Base-by-base conservation (phyloP, 2,329 filamentous ascomycete species). In the Diaporthe longicolla region DNA sequence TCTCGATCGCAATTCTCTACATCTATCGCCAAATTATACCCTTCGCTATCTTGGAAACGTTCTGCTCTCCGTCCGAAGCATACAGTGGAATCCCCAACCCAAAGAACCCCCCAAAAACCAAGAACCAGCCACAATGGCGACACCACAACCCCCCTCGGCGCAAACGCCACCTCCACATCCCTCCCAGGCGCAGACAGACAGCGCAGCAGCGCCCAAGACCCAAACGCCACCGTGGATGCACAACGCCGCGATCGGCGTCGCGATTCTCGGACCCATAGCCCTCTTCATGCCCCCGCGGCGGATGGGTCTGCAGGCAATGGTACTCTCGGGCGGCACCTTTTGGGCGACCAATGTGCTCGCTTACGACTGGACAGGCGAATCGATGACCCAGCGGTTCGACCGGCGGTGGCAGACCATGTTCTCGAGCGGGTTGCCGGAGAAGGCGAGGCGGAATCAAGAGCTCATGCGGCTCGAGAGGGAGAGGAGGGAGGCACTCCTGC, bases 391-490 rank as follows among this genome's bases (percentile, higher is more conserved):
- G 76, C 88, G 89, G 11, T 84, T 89, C 75, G 81, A 80, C 73
- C 81, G 78, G 75, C 86, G 88, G 71, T 78, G 85, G 76, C 78
- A 78, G 35, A 84, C 83, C 21, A 82, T 91, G 57, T 81, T 90
- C 55, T 85, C 85, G 75, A 86, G 84, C 61, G 85, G 88, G 70
- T 89, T 93, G 21, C 90, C 89, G 55, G 91, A 93, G 77, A 84
- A 84, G 70, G 88, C 89, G 26, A 82, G 81, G 79, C 82, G 83
- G 78, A 88, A 84, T 29, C 86, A 86, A 81, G 81, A 81, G 77
- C 81, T 87, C 63, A 82, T 90, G 66, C 83, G 83, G 70, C 85
- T 86, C 74, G 88, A 89, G 79, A 81, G 81, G 71, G 83, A 83
- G 80, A 72, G 78, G 75, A 79, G 82, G 32, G 82, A 84, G 77